A percentile compares a stretch with the other conserved stretches of the same genome.
Evolutionary conservation across 345 rosid species (phyloP).

Genomic region (Psidium guajava): DNA sequence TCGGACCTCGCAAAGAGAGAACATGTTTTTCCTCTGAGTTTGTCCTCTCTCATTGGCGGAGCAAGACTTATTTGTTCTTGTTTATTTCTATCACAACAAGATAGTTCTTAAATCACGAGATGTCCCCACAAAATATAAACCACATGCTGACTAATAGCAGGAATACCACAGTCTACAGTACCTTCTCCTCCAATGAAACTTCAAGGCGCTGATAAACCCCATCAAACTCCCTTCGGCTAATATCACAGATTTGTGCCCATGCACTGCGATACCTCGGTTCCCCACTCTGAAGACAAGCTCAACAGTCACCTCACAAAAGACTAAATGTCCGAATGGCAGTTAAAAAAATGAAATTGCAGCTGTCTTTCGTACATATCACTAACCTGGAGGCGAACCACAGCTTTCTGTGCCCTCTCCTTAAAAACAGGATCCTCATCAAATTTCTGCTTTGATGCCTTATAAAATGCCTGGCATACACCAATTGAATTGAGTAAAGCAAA

Average conservation of each 20-base stretch:
- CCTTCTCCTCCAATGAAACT: constrained; percentile 86
- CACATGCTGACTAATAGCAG: not conserved
- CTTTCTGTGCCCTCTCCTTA: constrained; percentile 86
- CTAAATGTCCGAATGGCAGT: not conserved
- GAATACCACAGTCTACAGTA: constrained; percentile 3
- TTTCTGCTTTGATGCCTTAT: constrained; percentile 67
- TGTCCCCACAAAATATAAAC: not conserved
- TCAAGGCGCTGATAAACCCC: constrained; percentile 73
- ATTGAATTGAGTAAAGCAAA: constrained; percentile 9
- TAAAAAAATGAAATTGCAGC: not conserved
- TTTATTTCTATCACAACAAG: too few species aligned
- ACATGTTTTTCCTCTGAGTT: too few species aligned
- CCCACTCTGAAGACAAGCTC: constrained; percentile 47
- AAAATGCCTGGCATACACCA: constrained; percentile 42
- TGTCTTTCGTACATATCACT: not conserved
- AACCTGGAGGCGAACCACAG: constrained; percentile 95
- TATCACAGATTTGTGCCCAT: constrained; percentile 75
- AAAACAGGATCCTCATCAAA: constrained; percentile 65
- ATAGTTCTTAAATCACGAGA: not conserved
- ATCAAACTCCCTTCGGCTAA: constrained; percentile 70
- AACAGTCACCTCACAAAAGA: not conserved
- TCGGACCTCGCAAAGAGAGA: too few species aligned
- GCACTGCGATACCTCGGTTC: constrained; percentile 65
- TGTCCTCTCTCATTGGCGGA: too few species aligned
- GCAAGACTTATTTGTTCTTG: too few species aligned